Percentiles rank a stretch among this genome's conserved stretches.
phyloP scores from a whole-genome alignment of 352 stramenopile species.

The Globisporangium megalacanthum region DNA sequence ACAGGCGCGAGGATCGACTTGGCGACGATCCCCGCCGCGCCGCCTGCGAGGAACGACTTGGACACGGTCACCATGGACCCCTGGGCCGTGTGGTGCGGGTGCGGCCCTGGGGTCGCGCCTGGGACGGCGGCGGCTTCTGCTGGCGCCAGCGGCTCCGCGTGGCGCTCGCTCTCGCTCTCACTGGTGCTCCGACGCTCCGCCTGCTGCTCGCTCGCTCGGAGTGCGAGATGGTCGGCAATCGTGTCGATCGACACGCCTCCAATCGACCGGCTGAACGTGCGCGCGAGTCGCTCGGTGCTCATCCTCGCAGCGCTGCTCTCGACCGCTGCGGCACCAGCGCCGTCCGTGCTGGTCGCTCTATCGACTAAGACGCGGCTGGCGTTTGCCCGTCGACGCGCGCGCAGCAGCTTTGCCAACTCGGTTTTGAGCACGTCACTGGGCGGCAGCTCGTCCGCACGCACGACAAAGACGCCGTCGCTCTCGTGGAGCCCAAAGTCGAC shows the following conservation, averaged over 20 bases:
- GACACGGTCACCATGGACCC: conserved; percentile 60
- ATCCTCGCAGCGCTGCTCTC: conserved; percentile 4
- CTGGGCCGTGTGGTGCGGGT: conserved; percentile 7
- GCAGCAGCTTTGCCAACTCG: conserved; percentile 18
- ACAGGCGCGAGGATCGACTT: conserved; percentile 72
- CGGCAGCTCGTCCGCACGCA: conserved; percentile 35
- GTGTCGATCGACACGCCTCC: background rate
- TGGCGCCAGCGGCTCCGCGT: conserved; percentile 12
- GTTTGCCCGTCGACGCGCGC: conserved; percentile 6
- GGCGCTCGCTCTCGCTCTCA: too few species aligned
- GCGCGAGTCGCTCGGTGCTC: background rate
- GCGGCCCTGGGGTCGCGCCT: background rate
- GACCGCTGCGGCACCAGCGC: background rate
- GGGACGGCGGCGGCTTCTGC: background rate
- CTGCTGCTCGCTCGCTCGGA: conserved; percentile 1
- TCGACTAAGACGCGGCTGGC: background rate
- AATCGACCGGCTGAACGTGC: background rate
- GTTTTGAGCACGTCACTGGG: conserved; percentile 22
- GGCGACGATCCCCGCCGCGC: conserved; percentile 63
- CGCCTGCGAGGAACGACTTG: conserved; percentile 79
- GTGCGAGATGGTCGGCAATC: background rate
- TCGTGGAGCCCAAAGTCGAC: conserved; percentile 72
- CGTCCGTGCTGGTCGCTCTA: conserved; percentile 3
- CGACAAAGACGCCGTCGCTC: conserved; percentile 63
- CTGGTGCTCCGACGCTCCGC: conserved; percentile 3